Evolutionary conservation across 1,284 basidiomycete species (phyloP).

Genomic region (Wolfiporia cocos): DNA sequence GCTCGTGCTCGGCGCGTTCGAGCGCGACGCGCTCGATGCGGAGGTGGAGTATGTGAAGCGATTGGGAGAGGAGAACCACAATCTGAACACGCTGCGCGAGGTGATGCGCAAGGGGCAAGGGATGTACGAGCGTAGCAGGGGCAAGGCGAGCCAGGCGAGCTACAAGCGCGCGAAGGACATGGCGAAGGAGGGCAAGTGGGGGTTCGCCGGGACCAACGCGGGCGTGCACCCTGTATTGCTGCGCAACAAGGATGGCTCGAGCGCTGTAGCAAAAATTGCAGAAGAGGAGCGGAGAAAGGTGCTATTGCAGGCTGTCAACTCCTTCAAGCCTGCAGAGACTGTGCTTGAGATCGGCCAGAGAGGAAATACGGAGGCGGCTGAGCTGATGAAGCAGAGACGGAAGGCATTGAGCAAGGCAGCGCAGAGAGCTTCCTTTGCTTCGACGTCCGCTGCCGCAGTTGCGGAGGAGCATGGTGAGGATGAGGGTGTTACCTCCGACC

Average conservation of each 20-base stretch:
- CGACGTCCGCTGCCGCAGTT: conserved; percentile 26
- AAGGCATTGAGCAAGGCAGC: conserved; percentile 68
- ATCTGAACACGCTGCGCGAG: conserved; percentile 68
- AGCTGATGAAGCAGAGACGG: conserved; percentile 87
- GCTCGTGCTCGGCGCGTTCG: conserved; percentile 79
- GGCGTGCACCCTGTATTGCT: conserved; percentile 67
- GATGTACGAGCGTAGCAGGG: conserved; percentile 93
- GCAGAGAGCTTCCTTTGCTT: conserved; percentile 36
- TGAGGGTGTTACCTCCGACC: conserved; percentile 27
- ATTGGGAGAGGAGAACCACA: conserved; percentile 63
- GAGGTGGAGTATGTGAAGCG: conserved; percentile 80
- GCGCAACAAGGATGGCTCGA: conserved; percentile 22
- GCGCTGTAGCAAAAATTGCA: conserved; percentile 19
- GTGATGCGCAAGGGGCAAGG: conserved; percentile 89
- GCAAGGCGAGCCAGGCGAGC: conserved; percentile 82
- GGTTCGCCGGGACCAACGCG: conserved; percentile 57
- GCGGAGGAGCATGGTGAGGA: conserved; percentile 32
- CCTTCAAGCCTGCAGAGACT: conserved; percentile 87
- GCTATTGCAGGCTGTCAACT: conserved; percentile 72
- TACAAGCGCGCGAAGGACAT: conserved; percentile 90
- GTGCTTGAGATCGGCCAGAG: conserved; percentile 89
- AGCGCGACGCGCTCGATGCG: conserved; percentile 75
- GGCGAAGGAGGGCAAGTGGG: conserved; percentile 69
- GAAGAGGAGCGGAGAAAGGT: conserved; percentile 55
- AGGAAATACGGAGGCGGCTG: conserved; percentile 50